Evolutionary conservation across 306 rosid genomes (phyloP).

Genomic region (Calophaca sinica): DNA sequence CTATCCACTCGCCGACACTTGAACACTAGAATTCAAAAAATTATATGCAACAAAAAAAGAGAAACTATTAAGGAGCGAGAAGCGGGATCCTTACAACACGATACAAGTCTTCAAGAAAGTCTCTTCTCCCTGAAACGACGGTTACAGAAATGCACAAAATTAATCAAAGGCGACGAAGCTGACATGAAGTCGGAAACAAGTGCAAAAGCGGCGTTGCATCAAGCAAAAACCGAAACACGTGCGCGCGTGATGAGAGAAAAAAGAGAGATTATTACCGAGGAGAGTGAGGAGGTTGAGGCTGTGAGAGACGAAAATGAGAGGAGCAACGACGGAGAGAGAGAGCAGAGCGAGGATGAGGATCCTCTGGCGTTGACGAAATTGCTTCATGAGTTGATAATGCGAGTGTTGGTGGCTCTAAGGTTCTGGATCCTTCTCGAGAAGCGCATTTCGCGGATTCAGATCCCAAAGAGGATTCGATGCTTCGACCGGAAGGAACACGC

Average conservation of each 20-base stretch:
- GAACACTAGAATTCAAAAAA: background rate
- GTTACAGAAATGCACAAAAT: slow-evolving; percentile 40
- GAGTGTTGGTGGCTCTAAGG: background rate
- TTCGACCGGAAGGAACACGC: slow-evolving; percentile 48
- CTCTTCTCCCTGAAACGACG: slow-evolving; percentile 69
- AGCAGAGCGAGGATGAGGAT: slow-evolving; percentile 80
- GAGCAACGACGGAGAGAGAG: slow-evolving; percentile 77
- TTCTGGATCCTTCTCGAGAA: slow-evolving; percentile 35
- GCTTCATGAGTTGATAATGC: slow-evolving; percentile 53
- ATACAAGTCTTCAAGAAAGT: slow-evolving; percentile 75
- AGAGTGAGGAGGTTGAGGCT: slow-evolving; percentile 57
- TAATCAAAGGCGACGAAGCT: slow-evolving; percentile 10
- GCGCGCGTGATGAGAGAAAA: background rate
- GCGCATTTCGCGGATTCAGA: slow-evolving; percentile 61
- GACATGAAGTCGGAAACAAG: background rate
- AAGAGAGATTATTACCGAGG: slow-evolving; percentile 51
- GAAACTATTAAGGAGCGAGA: slow-evolving; percentile 18
- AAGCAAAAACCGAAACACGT: slow-evolving; percentile 1
- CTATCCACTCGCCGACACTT: slow-evolving; percentile 33
- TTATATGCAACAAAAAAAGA: background rate
- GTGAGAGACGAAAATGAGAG: slow-evolving; percentile 70
- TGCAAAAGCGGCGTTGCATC: no score
- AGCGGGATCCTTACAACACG: slow-evolving; percentile 69
- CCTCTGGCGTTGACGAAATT: slow-evolving; percentile 83
- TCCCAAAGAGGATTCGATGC: slow-evolving; percentile 51